phyloP scores from a whole-genome alignment of 495 filamentous ascomycete genomes.

The Penicillium cosmopolitanum region DNA sequence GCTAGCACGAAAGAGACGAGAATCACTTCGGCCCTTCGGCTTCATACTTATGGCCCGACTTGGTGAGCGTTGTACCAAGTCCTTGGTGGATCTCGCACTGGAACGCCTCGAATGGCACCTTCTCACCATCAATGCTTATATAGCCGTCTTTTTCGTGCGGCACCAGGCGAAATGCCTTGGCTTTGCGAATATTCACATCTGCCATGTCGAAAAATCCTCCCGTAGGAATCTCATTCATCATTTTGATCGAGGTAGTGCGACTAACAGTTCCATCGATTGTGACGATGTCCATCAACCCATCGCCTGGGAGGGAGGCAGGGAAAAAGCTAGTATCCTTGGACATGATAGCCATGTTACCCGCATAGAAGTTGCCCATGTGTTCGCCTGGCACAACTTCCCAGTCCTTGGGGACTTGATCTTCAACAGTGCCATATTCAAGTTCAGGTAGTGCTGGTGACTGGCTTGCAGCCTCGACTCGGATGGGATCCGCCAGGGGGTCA shows the following conservation, averaged over 20 bases:
- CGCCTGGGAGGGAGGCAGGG: conserved; percentile 77
- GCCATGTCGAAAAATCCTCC: conserved; percentile 77
- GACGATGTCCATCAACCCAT: conserved; percentile 85
- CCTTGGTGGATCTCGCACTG: conserved; percentile 88
- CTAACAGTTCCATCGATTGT: conserved; percentile 76
- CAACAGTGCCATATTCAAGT: conserved; percentile 77
- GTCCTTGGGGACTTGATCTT: conserved; percentile 71
- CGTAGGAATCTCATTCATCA: conserved; percentile 70
- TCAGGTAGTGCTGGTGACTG: conserved; percentile 63
- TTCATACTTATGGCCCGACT: conserved; percentile 71
- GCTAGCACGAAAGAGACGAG: not conserved
- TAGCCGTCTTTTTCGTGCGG: conserved; percentile 74
- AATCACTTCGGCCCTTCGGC: conserved; percentile 56
- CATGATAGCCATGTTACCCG: conserved; percentile 95
- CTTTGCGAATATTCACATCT: conserved; percentile 78
- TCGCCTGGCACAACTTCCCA: conserved; percentile 75
- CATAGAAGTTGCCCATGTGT: conserved; percentile 89
- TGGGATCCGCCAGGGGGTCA: conserved; percentile 21
- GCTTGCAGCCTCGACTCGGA: conserved; percentile 28
- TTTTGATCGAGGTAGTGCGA: conserved; percentile 61
- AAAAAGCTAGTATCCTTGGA: conserved; percentile 87
- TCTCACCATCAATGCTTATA: conserved; percentile 94
- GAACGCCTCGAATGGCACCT: conserved; percentile 81
- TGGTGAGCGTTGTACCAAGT: conserved; percentile 81
- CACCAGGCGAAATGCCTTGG: conserved; percentile 78